Conservation (phyloP, 176 grass and related monocot genomes). For the Rhynchospora tenuis region DNA sequence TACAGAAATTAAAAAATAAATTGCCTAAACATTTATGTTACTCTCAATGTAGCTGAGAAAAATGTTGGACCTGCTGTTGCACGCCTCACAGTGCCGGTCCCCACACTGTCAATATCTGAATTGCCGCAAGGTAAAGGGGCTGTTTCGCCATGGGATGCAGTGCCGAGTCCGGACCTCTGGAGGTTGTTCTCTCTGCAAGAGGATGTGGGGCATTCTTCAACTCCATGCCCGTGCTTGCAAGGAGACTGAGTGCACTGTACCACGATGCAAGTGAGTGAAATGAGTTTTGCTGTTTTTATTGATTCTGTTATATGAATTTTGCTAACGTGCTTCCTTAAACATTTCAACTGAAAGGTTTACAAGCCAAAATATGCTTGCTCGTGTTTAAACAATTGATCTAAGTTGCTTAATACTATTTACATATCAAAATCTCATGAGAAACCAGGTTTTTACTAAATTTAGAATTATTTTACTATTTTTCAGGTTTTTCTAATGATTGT, state of each 20-base stretch:
- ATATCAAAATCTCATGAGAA: no score
- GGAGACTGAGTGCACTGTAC: constrained; percentile 82
- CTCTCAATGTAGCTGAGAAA: constrained; percentile 74
- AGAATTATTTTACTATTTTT: no score
- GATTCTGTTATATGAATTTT: neutral
- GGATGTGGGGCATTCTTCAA: constrained; percentile 53
- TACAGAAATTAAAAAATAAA: constrained; percentile 17
- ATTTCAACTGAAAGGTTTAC: no score
- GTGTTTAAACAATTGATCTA: no score
- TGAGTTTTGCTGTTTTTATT: neutral
- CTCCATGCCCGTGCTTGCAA: constrained; percentile 94
- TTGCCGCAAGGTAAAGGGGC: constrained; percentile 49
- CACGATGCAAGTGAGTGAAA: constrained; percentile 82
- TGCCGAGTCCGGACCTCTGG: constrained; percentile 34
- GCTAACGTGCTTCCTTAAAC: no score
- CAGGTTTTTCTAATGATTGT: no score
- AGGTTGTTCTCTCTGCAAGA: constrained; percentile 47
- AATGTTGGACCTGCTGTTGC: constrained; percentile 72
- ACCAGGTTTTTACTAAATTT: no score
- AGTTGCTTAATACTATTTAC: no score
- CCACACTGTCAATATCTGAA: constrained; percentile 42
- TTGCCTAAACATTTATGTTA: neutral
- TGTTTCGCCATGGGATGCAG: constrained; percentile 46
- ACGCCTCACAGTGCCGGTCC: constrained; percentile 67
- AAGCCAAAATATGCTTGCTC: no score